A percentile compares a stretch with the other conserved stretches of the same genome.
phyloP scores from a whole-genome alignment of 306 rosid genomes.

The Acacia crassicarpa region DNA sequence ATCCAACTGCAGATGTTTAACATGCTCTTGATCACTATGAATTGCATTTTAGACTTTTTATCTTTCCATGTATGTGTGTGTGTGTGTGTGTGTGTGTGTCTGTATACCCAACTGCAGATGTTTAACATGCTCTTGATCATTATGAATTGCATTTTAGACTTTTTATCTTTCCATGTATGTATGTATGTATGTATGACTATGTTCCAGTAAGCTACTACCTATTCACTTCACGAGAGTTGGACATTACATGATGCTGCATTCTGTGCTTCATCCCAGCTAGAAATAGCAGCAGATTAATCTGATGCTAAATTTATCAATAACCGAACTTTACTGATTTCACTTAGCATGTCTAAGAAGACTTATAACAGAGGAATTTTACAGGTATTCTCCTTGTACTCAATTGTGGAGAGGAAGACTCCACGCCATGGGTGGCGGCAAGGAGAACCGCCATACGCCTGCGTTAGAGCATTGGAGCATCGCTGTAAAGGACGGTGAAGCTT shows the following conservation, averaged over 20 bases:
- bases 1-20: constrained; percentile 6
- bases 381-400: constrained; percentile 94
- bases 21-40: background rate
- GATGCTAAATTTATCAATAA: background rate
- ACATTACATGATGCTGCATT: background rate
- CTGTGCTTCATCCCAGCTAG: background rate
- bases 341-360: constrained; percentile 11
- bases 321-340: background rate
- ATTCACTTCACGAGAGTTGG: background rate
- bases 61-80: background rate
- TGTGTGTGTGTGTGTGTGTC: too few relatives aligned
- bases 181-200: background rate
- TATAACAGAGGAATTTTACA: constrained; percentile 29
- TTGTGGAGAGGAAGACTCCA: constrained; percentile 92
- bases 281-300: constrained; percentile 1
- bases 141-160: background rate
- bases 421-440: constrained; percentile 97
- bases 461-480: constrained; percentile 91
- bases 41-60: background rate
- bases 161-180: background rate
- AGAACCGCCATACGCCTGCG: constrained; percentile 87
- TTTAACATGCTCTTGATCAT: background rate
- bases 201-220: constrained; percentile 8
- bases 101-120: background rate
- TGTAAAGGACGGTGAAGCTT: constrained; percentile 71